These are phyloP conservation scores for Chaetomium sp. DNA, from an alignment of 2,329 filamentous ascomycete genomes.

Conservation along the genomic window DNA sequence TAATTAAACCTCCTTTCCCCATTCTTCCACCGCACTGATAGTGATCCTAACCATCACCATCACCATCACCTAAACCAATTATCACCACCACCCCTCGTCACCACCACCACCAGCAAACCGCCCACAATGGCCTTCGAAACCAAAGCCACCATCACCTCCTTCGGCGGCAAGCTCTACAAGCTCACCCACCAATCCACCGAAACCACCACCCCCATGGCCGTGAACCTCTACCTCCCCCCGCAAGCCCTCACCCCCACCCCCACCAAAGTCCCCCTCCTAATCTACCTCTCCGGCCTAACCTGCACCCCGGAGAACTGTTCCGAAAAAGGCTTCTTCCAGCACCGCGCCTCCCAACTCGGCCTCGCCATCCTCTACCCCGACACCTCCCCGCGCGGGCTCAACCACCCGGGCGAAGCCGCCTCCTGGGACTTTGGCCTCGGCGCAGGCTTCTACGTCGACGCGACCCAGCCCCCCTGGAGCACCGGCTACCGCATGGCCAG, in stretches of 20 bases:
- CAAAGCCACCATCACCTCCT: conserved; percentile 84
- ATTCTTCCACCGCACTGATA: neutral
- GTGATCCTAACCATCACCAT: neutral
- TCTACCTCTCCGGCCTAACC: conserved; percentile 92
- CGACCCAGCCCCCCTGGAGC: conserved; percentile 72
- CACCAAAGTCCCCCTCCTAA: conserved; percentile 76
- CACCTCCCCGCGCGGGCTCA: conserved; percentile 84
- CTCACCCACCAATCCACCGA: conserved; percentile 79
- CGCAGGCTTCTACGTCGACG: conserved; percentile 94
- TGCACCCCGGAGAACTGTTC: conserved; percentile 88
- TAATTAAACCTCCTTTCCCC: neutral
- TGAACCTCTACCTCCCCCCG: conserved; percentile 89
- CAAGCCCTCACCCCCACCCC: conserved; percentile 57
- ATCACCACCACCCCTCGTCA: neutral
- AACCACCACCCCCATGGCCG: conserved; percentile 84
- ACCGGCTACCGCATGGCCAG: conserved; percentile 90
- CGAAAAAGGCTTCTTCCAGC: conserved; percentile 89
- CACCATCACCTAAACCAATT: no score
- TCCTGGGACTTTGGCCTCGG: conserved; percentile 88
- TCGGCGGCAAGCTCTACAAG: conserved; percentile 93
- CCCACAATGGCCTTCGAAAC: conserved; percentile 78
- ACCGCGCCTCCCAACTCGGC: conserved; percentile 73
- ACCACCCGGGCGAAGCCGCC: conserved; percentile 83
- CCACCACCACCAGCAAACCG: neutral
- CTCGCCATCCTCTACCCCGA: conserved; percentile 96